Evolutionary conservation across 345 rosid genomes (phyloP).

Genomic region (Leavenworthia alabamica): DNA sequence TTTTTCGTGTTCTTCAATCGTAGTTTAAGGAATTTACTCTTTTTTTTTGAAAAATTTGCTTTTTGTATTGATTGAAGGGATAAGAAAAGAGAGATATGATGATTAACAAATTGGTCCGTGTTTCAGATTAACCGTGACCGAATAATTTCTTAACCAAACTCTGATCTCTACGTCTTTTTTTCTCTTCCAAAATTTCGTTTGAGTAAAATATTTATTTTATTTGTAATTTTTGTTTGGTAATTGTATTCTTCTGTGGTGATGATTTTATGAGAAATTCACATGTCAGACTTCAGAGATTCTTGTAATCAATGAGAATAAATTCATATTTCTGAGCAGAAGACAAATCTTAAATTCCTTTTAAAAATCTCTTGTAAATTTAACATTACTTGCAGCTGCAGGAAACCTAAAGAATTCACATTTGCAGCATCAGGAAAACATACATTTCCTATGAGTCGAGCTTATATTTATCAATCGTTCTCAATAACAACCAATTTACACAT

Average conservation of each 20-base stretch:
- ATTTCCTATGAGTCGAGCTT: no score
- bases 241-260: not conserved
- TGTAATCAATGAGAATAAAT: conserved; percentile 28
- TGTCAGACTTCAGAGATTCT: conserved; percentile 36
- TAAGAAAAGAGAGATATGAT: conserved; percentile 15
- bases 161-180: conserved; percentile 17
- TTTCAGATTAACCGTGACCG: conserved; percentile 33
- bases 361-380: no score
- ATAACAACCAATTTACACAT: no score
- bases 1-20: not conserved
- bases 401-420: no score
- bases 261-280: conserved; percentile 29
- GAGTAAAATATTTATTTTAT: not conserved
- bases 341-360: not conserved
- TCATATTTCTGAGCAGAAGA: conserved; percentile 28
- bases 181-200: no score
- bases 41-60: not conserved
- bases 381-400: no score
- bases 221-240: rapidly evolving
- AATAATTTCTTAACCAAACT: conserved; percentile 23
- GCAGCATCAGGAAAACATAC: no score
- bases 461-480: no score
- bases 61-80: not conserved
- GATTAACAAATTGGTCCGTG: conserved; percentile 34
- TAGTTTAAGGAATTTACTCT: not conserved